Conservation (phyloP, 1,139 yeast species). For the Geotrichum armillariae region DNA sequence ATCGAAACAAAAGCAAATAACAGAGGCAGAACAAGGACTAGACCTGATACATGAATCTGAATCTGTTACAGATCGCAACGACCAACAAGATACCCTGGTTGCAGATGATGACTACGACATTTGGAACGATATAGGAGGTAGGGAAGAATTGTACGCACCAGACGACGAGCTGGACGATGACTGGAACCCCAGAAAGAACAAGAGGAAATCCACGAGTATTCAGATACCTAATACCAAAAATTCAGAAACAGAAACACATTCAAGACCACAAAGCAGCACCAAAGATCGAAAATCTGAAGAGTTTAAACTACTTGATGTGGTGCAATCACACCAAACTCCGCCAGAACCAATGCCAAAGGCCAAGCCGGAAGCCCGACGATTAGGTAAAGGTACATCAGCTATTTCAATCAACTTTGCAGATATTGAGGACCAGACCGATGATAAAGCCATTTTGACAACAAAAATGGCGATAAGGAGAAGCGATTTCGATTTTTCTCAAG, state of each 20-base stretch:
- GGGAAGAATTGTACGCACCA: slow-evolving; percentile 10
- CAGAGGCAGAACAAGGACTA: too few species aligned
- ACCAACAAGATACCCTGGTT: too few species aligned
- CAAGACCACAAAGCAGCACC: neutral
- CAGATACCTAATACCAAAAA: neutral
- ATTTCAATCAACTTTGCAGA: too few species aligned
- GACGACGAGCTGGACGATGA: slow-evolving; percentile 11
- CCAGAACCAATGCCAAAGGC: neutral
- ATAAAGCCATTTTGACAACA: too few species aligned
- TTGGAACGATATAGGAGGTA: slow-evolving; percentile 5
- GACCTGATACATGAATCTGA: too few species aligned
- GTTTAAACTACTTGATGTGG: neutral
- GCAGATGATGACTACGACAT: slow-evolving; percentile 8
- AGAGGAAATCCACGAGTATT: neutral
- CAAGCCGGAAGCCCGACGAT: too few species aligned
- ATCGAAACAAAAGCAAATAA: too few species aligned
- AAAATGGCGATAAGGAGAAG: too few species aligned
- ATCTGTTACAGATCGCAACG: too few species aligned
- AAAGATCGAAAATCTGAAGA: neutral
- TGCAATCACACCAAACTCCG: neutral
- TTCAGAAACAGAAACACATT: neutral
- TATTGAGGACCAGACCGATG: too few species aligned
- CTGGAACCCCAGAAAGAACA: slow-evolving; percentile 3
- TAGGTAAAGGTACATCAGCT: too few species aligned
- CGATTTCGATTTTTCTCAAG: too few species aligned